These are phyloP conservation scores for Theobroma grandiflorum DNA, from an alignment of 441 rosid genomes.

Conservation along the genomic window DNA sequence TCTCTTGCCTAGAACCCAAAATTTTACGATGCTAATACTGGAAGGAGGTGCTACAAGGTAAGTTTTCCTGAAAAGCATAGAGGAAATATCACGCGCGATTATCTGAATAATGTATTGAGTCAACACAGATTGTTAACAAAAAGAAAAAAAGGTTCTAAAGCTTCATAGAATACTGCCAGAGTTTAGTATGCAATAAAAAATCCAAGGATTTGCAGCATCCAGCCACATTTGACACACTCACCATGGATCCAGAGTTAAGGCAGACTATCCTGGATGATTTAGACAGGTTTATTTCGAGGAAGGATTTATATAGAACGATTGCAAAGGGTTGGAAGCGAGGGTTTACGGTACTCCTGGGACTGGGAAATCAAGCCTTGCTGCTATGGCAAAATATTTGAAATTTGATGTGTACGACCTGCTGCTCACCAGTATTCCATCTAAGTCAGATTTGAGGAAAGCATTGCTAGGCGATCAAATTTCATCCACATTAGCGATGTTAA, in stretches of 20 bases:
- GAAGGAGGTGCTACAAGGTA: neutral
- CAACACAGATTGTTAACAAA: neutral
- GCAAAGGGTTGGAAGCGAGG: neutral
- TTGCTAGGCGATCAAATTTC: neutral
- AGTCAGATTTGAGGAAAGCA: neutral
- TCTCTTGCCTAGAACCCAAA: neutral
- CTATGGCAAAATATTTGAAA: neutral
- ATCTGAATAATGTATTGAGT: neutral
- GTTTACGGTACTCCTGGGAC: slow-evolving; percentile 13
- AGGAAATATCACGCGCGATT: neutral
- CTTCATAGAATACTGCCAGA: neutral
- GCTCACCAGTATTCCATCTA: neutral
- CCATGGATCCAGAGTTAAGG: slow-evolving; percentile 66
- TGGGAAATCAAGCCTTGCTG: slow-evolving; percentile 8
- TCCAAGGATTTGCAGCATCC: slow-evolving; percentile 37
- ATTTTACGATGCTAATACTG: no score
- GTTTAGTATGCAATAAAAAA: neutral
- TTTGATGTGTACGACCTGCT: neutral
- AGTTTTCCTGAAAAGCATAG: neutral
- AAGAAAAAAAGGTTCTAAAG: neutral
- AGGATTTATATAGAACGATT: slow-evolving; percentile 55
- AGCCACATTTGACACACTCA: slow-evolving; percentile 60
- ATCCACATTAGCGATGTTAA: no score
- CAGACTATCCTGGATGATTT: slow-evolving; percentile 58
- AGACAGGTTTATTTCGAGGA: slow-evolving; percentile 51